phyloP scores from a whole-genome alignment of 2,329 filamentous ascomycete genomes.

The Colletotrichum sp. region DNA sequence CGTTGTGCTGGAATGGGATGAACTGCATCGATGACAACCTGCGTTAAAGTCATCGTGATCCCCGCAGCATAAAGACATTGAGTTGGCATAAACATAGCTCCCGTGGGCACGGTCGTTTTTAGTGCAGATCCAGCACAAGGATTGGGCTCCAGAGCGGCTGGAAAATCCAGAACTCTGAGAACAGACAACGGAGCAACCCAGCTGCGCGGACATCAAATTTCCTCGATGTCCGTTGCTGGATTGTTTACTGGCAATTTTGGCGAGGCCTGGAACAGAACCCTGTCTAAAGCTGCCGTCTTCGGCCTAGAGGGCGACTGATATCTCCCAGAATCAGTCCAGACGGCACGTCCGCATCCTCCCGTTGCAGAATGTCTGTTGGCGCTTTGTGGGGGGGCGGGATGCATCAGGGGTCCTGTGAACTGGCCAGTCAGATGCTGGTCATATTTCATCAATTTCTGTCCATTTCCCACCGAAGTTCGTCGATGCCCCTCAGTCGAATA shows the following conservation, averaged over 20 bases:
- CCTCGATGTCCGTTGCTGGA: background rate
- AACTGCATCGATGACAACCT: background rate
- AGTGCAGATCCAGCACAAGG: background rate
- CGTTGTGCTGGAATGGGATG: background rate
- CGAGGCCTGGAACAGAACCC: background rate
- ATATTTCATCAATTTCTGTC: background rate
- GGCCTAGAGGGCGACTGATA: background rate
- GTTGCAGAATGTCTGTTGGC: background rate
- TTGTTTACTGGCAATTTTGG: background rate
- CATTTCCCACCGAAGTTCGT: background rate
- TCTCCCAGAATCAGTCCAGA: background rate
- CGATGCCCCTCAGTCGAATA: background rate
- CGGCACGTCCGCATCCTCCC: background rate
- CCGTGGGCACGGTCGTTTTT: background rate
- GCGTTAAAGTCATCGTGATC: background rate
- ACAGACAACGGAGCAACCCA: background rate
- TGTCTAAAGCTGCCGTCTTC: background rate
- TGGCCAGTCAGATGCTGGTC: background rate
- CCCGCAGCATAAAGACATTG: background rate
- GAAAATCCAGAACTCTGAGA: background rate
- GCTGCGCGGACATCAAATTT: background rate
- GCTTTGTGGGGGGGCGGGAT: background rate
- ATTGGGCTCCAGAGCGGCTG: background rate
- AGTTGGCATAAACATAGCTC: background rate
- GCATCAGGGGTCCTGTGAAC: background rate